Conservation (phyloP, 2,329 filamentous ascomycete genomes). For the Talaromyces sp. region DNA sequence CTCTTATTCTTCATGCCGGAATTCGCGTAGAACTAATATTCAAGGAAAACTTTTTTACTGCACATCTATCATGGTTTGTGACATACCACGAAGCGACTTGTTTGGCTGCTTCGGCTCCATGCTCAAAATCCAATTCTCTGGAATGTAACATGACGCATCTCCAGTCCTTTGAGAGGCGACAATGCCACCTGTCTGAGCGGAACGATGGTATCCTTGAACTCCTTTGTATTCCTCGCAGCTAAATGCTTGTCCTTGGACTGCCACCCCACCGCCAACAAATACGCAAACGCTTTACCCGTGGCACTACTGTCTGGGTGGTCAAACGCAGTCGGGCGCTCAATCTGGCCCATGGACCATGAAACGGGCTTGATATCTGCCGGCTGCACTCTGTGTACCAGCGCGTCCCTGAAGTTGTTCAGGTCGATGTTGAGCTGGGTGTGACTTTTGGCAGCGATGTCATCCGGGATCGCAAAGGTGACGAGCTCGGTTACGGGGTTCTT, state of each 20-base stretch:
- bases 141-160: constrained; percentile 45
- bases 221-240: constrained; percentile 41
- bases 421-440: constrained; percentile 5
- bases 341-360: constrained; percentile 32
- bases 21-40: not conserved
- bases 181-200: constrained; percentile 39
- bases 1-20: not conserved
- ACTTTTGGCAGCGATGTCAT: constrained; percentile 19
- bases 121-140: constrained; percentile 21
- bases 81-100: not conserved
- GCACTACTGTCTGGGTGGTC: constrained; percentile 35
- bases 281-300: constrained; percentile 39
- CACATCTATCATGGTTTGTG: not conserved
- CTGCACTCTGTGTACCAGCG: constrained; percentile 28
- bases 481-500: constrained; percentile 48
- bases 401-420: constrained; percentile 19
- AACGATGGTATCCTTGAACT: constrained; percentile 40
- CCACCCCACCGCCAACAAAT: constrained; percentile 49
- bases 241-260: constrained; percentile 47
- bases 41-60: not conserved
- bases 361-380: constrained; percentile 22
- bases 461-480: constrained; percentile 40
- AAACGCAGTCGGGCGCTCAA: constrained; percentile 30
- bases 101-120: not conserved
- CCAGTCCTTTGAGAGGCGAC: constrained; percentile 32